Evolutionary conservation across 179 eudicot genomes (phyloP).

Genomic region (Heliamphora pulchella): DNA sequence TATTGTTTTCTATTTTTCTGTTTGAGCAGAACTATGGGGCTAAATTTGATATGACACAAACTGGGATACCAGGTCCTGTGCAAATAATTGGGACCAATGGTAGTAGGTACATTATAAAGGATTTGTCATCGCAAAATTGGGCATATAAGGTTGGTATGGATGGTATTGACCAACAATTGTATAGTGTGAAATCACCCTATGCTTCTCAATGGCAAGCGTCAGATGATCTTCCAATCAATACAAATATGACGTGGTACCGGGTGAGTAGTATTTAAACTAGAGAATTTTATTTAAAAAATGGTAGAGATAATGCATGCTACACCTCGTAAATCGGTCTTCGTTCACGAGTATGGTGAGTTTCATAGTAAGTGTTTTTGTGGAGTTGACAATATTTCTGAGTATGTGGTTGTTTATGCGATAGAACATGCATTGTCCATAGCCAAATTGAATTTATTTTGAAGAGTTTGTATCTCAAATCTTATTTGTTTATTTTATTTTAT

Average conservation of each 20-base stretch:
- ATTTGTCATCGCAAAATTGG: constrained; percentile 48
- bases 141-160: constrained; percentile 42
- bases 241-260: constrained; percentile 82
- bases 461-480: no score
- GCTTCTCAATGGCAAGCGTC: constrained; percentile 37
- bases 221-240: constrained; percentile 33
- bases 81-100: constrained; percentile 35
- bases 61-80: constrained; percentile 48
- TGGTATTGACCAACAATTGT: constrained; percentile 47
- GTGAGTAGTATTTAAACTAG: constrained; percentile 20
- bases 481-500: no score
- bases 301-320: no score
- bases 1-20: not conserved
- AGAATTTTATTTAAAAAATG: no score
- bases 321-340: no score
- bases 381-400: no score
- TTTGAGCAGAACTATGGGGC: constrained; percentile 56
- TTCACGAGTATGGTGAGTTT: no score
- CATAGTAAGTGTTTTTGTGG: no score
- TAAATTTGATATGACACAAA: constrained; percentile 25
- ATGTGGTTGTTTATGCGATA: no score
- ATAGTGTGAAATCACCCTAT: constrained; percentile 21
- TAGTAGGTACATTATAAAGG: constrained; percentile 35
- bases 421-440: no score
- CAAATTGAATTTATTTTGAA: no score